Conservation (phyloP, 208 protist genomes). For the Phytomonas sp. region DNA sequence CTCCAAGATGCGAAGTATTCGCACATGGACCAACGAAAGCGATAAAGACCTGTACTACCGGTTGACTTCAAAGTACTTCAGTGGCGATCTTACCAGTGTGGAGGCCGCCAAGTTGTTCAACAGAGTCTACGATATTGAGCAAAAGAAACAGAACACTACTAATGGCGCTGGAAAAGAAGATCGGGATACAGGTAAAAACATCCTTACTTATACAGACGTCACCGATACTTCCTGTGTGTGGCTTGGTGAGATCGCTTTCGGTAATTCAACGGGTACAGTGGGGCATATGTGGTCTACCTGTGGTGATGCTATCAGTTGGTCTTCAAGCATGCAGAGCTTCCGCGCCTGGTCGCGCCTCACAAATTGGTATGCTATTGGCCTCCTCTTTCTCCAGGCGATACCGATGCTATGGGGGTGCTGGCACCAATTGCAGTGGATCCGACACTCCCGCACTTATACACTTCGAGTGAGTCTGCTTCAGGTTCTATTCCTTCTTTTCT, state of each 20-base stretch:
- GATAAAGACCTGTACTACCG: background rate
- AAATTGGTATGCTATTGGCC: background rate
- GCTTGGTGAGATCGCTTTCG: slow-evolving; percentile 6
- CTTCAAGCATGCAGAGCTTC: background rate
- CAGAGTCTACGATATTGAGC: background rate
- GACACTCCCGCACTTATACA: slow-evolving; percentile 18
- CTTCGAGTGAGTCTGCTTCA: slow-evolving; percentile 16
- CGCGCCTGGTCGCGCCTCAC: background rate
- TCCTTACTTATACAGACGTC: background rate
- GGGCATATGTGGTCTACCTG: slow-evolving; percentile 16
- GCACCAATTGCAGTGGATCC: slow-evolving; percentile 12
- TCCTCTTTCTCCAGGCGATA: background rate
- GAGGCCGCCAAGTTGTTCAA: background rate
- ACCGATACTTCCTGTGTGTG: slow-evolving; percentile 7
- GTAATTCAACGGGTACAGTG: background rate
- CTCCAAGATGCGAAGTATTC: background rate
- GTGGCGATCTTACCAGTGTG: background rate
- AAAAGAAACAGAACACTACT: background rate
- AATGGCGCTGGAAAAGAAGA: slow-evolving; percentile 3
- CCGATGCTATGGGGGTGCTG: slow-evolving; percentile 3
- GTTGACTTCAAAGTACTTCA: background rate
- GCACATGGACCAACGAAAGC: background rate
- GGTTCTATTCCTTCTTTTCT: slow-evolving; percentile 12
- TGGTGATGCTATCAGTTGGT: slow-evolving; percentile 11
- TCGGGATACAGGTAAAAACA: slow-evolving; percentile 1